Evolutionary conservation across 2,329 filamentous ascomycete species (phyloP).

Genomic region (Cladosporium cucumerinum): DNA sequence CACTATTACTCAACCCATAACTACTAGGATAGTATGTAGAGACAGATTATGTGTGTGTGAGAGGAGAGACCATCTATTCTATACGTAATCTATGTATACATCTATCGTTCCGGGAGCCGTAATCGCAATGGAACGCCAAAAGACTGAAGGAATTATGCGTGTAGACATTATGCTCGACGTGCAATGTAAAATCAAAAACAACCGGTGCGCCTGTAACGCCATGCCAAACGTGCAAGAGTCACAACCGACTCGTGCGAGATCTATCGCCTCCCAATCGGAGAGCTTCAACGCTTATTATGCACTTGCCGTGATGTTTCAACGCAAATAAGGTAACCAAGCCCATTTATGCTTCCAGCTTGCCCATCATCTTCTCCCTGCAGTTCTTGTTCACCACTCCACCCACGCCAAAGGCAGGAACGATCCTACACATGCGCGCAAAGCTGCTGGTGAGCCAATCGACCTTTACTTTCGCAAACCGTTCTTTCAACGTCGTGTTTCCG

Average conservation of each 20-base stretch:
- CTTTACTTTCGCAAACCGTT: slow-evolving; percentile 66
- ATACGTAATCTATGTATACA: background rate
- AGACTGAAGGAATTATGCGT: background rate
- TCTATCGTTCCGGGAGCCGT: background rate
- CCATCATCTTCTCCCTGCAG: slow-evolving; percentile 66
- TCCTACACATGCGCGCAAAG: slow-evolving; percentile 73
- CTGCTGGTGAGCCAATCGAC: slow-evolving; percentile 74
- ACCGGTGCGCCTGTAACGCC: background rate
- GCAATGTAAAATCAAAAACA: background rate
- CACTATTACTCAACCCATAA: background rate
- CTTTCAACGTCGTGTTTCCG: slow-evolving; percentile 47
- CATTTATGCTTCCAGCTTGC: slow-evolving; percentile 47
- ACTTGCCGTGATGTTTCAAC: background rate
- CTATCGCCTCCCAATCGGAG: background rate
- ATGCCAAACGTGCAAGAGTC: background rate
- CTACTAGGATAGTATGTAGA: background rate
- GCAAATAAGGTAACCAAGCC: background rate
- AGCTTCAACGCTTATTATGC: background rate
- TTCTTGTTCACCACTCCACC: slow-evolving; percentile 82
- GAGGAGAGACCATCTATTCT: background rate
- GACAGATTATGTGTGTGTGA: no score
- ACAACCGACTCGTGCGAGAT: background rate
- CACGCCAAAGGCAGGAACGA: slow-evolving; percentile 83
- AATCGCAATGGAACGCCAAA: background rate
- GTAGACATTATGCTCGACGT: slow-evolving; percentile 1